These are phyloP conservation scores for Fusarium luffae DNA, from an alignment of 2,329 filamentous ascomycete genomes.

Conservation along the genomic window DNA sequence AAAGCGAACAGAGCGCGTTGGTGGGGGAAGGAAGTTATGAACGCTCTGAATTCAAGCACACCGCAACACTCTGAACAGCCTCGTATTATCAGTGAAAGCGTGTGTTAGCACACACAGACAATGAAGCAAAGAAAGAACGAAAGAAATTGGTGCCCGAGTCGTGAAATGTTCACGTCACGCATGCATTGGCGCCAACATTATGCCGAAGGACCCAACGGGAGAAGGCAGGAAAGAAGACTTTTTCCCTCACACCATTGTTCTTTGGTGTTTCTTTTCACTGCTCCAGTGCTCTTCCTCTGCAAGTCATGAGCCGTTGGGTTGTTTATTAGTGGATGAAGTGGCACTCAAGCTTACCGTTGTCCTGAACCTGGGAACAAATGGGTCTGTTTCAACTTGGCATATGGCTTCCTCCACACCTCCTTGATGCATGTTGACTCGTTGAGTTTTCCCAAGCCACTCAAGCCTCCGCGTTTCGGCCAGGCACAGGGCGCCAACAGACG, in stretches of 20 bases:
- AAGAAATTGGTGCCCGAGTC: conserved; percentile 11
- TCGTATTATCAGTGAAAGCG: conserved; percentile 10
- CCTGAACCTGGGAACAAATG: conserved; percentile 31
- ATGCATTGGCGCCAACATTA: conserved; percentile 37
- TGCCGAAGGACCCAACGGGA: conserved; percentile 26
- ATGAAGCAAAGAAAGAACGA: conserved; percentile 4
- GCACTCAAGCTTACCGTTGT: conserved; percentile 22
- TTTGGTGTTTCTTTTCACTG: conserved; percentile 19
- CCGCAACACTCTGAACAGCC: conserved; percentile 23
- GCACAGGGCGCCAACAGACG: conserved; percentile 24
- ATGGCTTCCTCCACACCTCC: conserved; percentile 35
- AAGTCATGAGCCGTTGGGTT: conserved; percentile 29
- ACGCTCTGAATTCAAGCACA: conserved; percentile 21
- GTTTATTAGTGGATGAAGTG: conserved; percentile 28
- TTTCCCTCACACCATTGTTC: conserved; percentile 29
- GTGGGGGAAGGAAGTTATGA: conserved; percentile 12
- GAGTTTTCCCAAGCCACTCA: conserved; percentile 24
- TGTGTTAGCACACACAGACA: conserved; percentile 2
- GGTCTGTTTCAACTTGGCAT: conserved; percentile 37
- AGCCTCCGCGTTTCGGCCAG: conserved; percentile 37
- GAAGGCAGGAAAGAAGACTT: conserved; percentile 30
- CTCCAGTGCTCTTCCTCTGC: conserved; percentile 15
- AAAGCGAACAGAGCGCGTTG: conserved; percentile 14
- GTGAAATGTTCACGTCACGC: conserved; percentile 30
- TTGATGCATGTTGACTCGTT: conserved; percentile 32